Conservation (phyloP, 108 stramenopile species). For the Bacterosira constricta region DNA sequence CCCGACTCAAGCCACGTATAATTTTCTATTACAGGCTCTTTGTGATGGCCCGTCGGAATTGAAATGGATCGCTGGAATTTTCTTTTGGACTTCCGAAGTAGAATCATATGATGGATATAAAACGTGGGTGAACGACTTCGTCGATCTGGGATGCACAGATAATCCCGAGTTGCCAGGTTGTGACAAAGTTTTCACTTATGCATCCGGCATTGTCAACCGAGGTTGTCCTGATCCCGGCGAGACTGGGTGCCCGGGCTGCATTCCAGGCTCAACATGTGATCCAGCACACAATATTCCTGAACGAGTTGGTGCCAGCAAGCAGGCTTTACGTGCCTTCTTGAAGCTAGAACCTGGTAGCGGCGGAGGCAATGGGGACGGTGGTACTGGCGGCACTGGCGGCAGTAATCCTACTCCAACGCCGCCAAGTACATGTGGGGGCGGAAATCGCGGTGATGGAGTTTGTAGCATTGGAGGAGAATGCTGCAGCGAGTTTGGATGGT, state of each 20-base stretch:
- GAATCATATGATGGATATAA: conserved; percentile 3
- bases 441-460: not conserved
- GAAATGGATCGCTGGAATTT: conserved; percentile 14
- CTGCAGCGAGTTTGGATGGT: too few relatives aligned
- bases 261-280: conserved; percentile 24
- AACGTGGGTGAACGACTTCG: not conserved
- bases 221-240: conserved; percentile 15
- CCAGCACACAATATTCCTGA: conserved; percentile 18
- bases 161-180: conserved; percentile 4
- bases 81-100: conserved; percentile 14
- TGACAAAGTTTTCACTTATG: conserved; percentile 7
- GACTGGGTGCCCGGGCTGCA: conserved; percentile 15
- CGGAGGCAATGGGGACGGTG: not conserved
- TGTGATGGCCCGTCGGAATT: conserved; percentile 9
- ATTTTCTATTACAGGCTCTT: too few relatives aligned
- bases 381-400: not conserved
- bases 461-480: not conserved
- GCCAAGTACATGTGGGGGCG: not conserved
- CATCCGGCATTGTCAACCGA: conserved; percentile 7
- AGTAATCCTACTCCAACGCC: not conserved
- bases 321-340: conserved; percentile 13
- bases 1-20: too few relatives aligned
- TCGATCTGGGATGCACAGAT: conserved; percentile 4
- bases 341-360: not conserved
- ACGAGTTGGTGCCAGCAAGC: conserved; percentile 16